Evolutionary conservation across 306 rosid species (phyloP).

Genomic region (Quercus engelmannii): DNA sequence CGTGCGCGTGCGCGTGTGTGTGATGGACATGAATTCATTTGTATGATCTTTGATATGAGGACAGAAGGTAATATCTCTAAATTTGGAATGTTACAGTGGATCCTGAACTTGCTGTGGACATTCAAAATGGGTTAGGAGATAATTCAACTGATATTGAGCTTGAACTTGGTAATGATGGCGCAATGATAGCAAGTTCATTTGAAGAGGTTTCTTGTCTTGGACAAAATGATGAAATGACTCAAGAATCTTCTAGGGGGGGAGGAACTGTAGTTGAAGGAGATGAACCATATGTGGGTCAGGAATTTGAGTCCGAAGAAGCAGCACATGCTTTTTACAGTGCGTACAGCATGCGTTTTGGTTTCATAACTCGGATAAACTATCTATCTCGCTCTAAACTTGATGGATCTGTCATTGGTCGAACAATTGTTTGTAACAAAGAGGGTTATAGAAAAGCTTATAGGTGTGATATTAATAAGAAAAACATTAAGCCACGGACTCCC

Average conservation of each 20-base stretch:
- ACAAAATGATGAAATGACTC: slow-evolving; percentile 14
- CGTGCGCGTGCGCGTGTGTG: not conserved
- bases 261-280: slow-evolving; percentile 8
- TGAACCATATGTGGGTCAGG: slow-evolving; percentile 37
- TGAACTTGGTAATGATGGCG: slow-evolving; percentile 3
- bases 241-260: not conserved
- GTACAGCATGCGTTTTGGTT: slow-evolving; percentile 29
- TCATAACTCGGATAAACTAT: slow-evolving; percentile 25
- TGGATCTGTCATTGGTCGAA: slow-evolving; percentile 24
- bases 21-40: not conserved
- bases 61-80: not conserved
- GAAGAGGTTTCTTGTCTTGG: slow-evolving; percentile 8
- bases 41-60: not conserved
- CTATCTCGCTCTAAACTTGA: slow-evolving; percentile 32
- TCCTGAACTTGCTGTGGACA: slow-evolving; percentile 12
- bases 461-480: slow-evolving; percentile 22
- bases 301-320: slow-evolving; percentile 26
- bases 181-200: slow-evolving; percentile 6
- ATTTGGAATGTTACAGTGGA: slow-evolving; percentile 26
- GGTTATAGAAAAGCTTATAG: slow-evolving; percentile 33
- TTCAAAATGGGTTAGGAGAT: slow-evolving; percentile 4
- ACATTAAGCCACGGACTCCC: slow-evolving; percentile 15
- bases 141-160: slow-evolving; percentile 7
- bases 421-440: slow-evolving; percentile 45
- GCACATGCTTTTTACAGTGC: slow-evolving; percentile 34